phyloP scores from a whole-genome alignment of 352 stramenopile genomes.

The Plasmopara halstedii region DNA sequence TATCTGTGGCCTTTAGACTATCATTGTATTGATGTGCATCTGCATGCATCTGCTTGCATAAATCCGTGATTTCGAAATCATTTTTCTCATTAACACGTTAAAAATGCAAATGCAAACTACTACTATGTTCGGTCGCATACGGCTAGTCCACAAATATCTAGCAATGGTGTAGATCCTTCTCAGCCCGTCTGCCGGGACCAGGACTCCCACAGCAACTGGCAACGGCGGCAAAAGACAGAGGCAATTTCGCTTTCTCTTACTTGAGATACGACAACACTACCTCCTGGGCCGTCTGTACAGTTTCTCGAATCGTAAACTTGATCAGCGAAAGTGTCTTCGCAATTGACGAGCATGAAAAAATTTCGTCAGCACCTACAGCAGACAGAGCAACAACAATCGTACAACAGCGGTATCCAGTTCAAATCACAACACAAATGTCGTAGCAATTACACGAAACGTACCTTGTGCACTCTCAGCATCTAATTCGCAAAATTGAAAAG shows the following conservation, averaged over 20 bases:
- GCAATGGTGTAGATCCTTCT: constrained; percentile 10
- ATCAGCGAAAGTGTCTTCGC: constrained; percentile 28
- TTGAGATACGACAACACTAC: constrained; percentile 26
- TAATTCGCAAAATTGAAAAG: constrained; percentile 38
- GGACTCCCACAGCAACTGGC: constrained; percentile 8
- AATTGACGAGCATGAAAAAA: constrained; percentile 34
- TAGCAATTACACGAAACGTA: constrained; percentile 17
- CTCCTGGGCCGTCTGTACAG: constrained; percentile 16
- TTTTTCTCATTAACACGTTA: constrained; percentile 24
- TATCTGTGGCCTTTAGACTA: no score
- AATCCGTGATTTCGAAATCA: no score
- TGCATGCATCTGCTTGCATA: constrained; percentile 1
- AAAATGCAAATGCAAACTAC: constrained; percentile 27
- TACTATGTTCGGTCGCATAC: constrained; percentile 22
- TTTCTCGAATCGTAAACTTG: constrained; percentile 30
- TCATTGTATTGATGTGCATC: no score
- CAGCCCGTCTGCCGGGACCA: constrained; percentile 8
- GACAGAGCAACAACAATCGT: neutral
- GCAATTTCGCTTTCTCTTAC: constrained; percentile 14
- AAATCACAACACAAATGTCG: constrained; percentile 1
- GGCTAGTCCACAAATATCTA: constrained; percentile 8
- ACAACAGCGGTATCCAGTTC: neutral
- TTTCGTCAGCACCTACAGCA: constrained; percentile 14
- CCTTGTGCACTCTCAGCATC: constrained; percentile 24
- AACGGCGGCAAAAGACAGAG: constrained; percentile 9